Base-by-base conservation (phyloP, 176 grass and related monocot species). In the Aegilops sharonensis region DNA sequence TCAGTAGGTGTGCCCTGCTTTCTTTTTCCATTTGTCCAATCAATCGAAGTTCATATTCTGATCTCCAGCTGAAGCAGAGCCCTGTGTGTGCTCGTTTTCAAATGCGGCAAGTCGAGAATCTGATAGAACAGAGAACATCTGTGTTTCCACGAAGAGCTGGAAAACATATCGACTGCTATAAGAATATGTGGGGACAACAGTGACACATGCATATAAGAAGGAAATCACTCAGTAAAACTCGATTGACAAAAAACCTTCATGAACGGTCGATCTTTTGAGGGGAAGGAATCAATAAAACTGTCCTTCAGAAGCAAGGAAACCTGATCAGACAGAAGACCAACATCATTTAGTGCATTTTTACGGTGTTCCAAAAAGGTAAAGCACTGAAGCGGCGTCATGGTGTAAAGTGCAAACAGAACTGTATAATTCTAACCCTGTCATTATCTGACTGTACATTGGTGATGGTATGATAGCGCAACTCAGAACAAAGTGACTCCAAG, bases 241-340 rank as follows among this genome's bases (percentile, higher is more conserved):
- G 84, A 43, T 62, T 29, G 62, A 14, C 9, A 48, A 68, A 72
- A 3, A 85, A 98, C 97, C 97, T 94, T 95, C 77, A 98, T 83
- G 81, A 98, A 98, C 61, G 88, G 88, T n/a, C 87, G 94, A 80
- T 98, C 97, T 24, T 79, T 95, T 2, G 24, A 30, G 25, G 90
- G 87, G 66, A 98, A 98, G 15, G 94, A 98, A 84, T 98, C 97
- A 47, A 98, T 81, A 88, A 94, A 98, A 90, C 93, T 98, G 82
- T 98, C 97, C 74, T 98, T 98, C 17, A 98, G 94, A 76, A 98
- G 94, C 81, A 98, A 91, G 52, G 94, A 98, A 62, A 98, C 97
- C 97, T 98, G 80, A 84, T 78, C 42, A 72, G 21, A 87, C 34
- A 81, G 72, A 70, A 90, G 23, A 81, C 27, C 57, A 83, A 69